Conservation (phyloP, 2,329 filamentous ascomycete species). For the Ophiosphaerella korrae region DNA sequence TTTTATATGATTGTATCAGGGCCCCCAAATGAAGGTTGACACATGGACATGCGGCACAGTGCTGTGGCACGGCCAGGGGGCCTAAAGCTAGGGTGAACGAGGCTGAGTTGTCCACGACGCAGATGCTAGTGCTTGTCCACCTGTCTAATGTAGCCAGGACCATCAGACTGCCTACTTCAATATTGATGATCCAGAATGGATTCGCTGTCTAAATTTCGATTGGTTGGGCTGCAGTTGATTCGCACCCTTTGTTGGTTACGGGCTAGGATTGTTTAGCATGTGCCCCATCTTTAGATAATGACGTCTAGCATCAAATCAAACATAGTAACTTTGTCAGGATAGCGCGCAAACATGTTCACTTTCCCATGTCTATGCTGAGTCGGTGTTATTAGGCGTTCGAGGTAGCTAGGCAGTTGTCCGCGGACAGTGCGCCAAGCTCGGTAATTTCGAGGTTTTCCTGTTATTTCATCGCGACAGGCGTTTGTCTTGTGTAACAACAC, state of each 20-base stretch:
- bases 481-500: conserved; percentile 6
- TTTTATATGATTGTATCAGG: background rate
- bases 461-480: conserved; percentile 3
- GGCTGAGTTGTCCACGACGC: no score
- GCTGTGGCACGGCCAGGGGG: background rate
- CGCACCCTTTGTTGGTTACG: background rate
- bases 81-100: background rate
- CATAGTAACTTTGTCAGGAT: background rate
- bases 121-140: no score
- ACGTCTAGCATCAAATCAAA: conserved; percentile 13
- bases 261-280: conserved; percentile 10
- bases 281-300: conserved; percentile 15
- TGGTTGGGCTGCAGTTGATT: no score
- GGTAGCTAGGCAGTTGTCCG: background rate
- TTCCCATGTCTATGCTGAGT: background rate
- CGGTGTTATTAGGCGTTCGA: background rate
- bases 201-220: no score
- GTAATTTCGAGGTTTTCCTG: conserved; percentile 10
- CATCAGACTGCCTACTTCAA: no score
- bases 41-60: background rate
- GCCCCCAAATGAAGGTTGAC: background rate
- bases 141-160: no score
- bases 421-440: conserved; percentile 13
- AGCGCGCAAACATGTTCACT: no score
- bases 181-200: no score